Conservation (phyloP, 805 yeast genomes). For the Wickerhamiella spandovensis region DNA sequence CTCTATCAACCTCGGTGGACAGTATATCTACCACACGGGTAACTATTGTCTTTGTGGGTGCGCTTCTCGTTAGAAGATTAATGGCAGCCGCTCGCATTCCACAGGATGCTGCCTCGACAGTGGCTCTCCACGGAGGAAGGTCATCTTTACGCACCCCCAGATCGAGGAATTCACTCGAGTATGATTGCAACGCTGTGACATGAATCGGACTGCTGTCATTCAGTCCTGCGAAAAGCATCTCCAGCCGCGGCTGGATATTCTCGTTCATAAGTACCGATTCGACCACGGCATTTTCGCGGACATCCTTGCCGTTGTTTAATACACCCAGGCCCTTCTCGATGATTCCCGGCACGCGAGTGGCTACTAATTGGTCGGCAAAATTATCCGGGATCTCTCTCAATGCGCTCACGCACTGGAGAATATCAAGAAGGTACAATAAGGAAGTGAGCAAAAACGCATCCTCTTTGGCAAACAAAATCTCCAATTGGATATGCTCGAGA, state of each 20-base stretch:
- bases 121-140: not conserved
- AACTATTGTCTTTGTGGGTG: not conserved
- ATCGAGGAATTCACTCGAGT: not conserved
- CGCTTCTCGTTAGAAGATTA: not conserved
- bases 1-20: not conserved
- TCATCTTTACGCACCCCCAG: not conserved
- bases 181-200: not conserved
- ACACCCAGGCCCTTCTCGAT: conserved; percentile 5
- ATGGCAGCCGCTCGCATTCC: not conserved
- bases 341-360: conserved; percentile 7
- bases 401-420: conserved; percentile 5
- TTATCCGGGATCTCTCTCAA: conserved; percentile 6
- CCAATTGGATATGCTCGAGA: conserved; percentile 2
- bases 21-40: not conserved
- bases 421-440: conserved; percentile 9
- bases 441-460: conserved; percentile 3
- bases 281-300: not conserved
- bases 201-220: conserved; percentile 4
- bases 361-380: conserved; percentile 5
- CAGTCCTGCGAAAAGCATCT: conserved; percentile 12
- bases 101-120: not conserved
- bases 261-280: not conserved
- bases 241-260: conserved; percentile 2
- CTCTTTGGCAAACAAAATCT: not conserved
- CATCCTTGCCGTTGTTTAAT: not conserved